These are phyloP conservation scores for Reutealis trisperma DNA, from an alignment of 345 rosid species.

Conservation along the genomic window DNA sequence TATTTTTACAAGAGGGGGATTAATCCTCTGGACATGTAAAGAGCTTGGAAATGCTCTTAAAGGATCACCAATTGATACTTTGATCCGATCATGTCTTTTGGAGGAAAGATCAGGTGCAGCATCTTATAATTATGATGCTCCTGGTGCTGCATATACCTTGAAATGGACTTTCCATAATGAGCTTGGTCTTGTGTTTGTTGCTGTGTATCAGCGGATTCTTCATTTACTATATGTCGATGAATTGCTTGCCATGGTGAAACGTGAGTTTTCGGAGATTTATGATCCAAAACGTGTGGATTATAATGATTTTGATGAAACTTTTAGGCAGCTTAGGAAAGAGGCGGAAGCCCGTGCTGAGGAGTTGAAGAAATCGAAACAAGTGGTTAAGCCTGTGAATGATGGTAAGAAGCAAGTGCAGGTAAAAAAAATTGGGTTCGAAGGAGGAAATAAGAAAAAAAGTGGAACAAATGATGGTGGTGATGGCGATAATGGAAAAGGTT, in stretches of 20 bases:
- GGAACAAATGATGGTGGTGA: slow-evolving; percentile 58
- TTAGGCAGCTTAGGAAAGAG: slow-evolving; percentile 91
- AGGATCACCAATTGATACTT: slow-evolving; percentile 89
- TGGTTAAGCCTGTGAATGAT: slow-evolving; percentile 50
- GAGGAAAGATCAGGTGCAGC: slow-evolving; percentile 95
- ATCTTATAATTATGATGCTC: slow-evolving; percentile 70
- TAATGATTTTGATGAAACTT: slow-evolving; percentile 72
- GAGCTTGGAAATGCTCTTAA: slow-evolving; percentile 90
- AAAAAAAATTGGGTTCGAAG: slow-evolving; percentile 55
- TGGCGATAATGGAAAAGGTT: slow-evolving; percentile 43
- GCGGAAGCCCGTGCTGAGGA: slow-evolving; percentile 93
- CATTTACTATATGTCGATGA: slow-evolving; percentile 92
- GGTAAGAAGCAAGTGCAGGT: slow-evolving; percentile 63
- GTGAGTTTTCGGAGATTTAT: slow-evolving; percentile 69
- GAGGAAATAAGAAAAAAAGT: slow-evolving; percentile 53
- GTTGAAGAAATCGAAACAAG: slow-evolving; percentile 67
- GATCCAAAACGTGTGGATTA: slow-evolving; percentile 68
- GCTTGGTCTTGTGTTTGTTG: slow-evolving; percentile 94
- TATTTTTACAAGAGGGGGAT: slow-evolving; percentile 94
- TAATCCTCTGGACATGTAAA: slow-evolving; percentile 97
- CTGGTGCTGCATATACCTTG: slow-evolving; percentile 86
- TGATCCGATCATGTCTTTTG: slow-evolving; percentile 88
- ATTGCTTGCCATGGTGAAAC: slow-evolving; percentile 72
- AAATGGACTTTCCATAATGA: slow-evolving; percentile 97
- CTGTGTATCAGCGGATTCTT: slow-evolving; percentile 92